Percentiles rank a stretch among this genome's conserved stretches.
These are phyloP conservation scores for Prunus mume DNA, from an alignment of 306 rosid genomes.

Conservation along the genomic window DNA sequence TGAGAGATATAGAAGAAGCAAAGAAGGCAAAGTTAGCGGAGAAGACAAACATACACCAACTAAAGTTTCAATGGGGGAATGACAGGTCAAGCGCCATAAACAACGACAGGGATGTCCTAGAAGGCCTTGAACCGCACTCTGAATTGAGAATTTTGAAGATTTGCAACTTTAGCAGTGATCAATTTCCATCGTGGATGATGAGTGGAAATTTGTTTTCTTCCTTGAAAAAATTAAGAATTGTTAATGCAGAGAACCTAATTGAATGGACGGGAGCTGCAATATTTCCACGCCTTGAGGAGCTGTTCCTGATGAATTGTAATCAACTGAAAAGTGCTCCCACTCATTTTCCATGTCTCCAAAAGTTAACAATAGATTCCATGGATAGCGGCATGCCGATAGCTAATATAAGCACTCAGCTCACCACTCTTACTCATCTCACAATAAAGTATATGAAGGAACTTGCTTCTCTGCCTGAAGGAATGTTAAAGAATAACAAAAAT, in stretches of 20 bases:
- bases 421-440: background rate
- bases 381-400: background rate
- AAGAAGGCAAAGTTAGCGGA: background rate
- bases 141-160: background rate
- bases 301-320: fast-evolving
- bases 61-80: fast-evolving
- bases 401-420: background rate
- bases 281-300: background rate
- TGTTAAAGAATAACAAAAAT: background rate
- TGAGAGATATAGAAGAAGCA: background rate
- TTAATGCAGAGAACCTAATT: background rate
- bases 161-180: background rate
- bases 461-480: background rate
- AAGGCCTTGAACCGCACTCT: background rate
- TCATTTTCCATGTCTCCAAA: constrained; percentile 3
- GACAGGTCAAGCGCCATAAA: background rate
- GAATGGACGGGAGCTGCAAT: background rate
- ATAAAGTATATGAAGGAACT: fast-evolving
- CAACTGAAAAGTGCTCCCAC: background rate
- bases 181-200: background rate
- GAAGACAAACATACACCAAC: background rate
- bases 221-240: background rate
- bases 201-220: background rate
- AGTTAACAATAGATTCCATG: background rate
- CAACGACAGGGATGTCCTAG: background rate